Conservation (phyloP, 2,329 filamentous ascomycete genomes). For the Ophiocordyceps robertsii region DNA sequence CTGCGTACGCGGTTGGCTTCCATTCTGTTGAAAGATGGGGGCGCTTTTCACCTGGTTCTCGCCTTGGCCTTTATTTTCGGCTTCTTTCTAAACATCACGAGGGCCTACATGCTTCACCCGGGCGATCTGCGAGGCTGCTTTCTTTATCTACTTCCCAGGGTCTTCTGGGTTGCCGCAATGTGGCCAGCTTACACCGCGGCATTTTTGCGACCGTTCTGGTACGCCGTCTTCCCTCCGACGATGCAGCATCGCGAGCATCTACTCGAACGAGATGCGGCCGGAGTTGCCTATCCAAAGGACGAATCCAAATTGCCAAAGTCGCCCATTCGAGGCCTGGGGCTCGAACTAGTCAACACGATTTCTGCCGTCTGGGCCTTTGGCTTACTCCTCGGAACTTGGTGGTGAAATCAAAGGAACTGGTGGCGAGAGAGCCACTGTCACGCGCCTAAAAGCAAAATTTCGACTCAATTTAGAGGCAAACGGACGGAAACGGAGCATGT, state of each 20-base stretch:
- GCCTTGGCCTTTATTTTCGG: not conserved
- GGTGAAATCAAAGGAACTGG: no score
- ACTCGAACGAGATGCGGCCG: not conserved
- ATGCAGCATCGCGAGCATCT: not conserved
- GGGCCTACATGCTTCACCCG: not conserved
- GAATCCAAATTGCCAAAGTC: not conserved
- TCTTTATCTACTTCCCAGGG: not conserved
- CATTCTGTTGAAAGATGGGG: not conserved
- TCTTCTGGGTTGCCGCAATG: not conserved
- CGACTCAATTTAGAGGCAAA: no score
- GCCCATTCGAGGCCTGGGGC: not conserved
- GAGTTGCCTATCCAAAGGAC: not conserved
- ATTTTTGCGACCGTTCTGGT: not conserved
- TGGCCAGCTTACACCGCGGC: not conserved
- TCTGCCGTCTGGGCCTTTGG: not conserved
- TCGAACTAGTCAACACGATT: not conserved
- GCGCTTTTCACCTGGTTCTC: not conserved
- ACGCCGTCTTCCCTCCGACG: not conserved
- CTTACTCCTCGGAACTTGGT: not conserved
- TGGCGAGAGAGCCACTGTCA: no score
- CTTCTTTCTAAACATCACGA: not conserved
- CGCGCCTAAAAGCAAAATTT: no score
- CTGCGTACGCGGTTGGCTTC: not conserved
- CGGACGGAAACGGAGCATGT: no score
- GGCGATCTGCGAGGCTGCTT: not conserved